Evolutionary conservation across 2,329 filamentous ascomycete genomes (phyloP), one percentile per base, ranked within the genome.

Genomic region (Colletotrichum lupini): DNA sequence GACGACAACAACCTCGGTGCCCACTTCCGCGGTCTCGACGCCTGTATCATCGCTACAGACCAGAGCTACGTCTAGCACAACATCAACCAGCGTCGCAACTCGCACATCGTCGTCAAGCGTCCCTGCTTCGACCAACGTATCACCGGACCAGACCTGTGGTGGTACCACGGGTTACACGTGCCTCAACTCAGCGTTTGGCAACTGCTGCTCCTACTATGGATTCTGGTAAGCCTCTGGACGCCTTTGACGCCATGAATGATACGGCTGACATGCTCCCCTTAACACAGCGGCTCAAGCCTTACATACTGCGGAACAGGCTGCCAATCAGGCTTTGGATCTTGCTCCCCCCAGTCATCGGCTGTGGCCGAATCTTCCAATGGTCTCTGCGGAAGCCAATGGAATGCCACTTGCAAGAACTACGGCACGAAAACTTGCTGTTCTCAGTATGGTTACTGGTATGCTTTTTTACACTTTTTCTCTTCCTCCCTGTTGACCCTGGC

Each of bases 121-220:
- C 5, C 62, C 73, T 53, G 37, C 37, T 19, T 58, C 71, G 11
- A 65, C 77, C 5, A 67, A 65, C 7, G 77, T 81, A 4, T 82
- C 82, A 5, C 80, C 79, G 8, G 78, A 84, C 74, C 81, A 83
- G 67, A 77, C 67, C 46, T 85, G 84, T 66, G 84, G 83, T 49
- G 81, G 80, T 56, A 67, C 74, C 26, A 79, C 74, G 11, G 80
- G 78, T 7, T 82, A 82, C 65, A 82, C 80, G 8, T 86, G 84
- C 68, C 76, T 80, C 59, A 80, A 79, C 26, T 83, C 82, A 0
- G 64, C 35, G 16, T 82, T 80, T 61, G 83, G 83, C 6, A 78
- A 79, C 75, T 85, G 84, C 76, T 86, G 84, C 70, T 85, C 83
- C 3, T 78, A 76, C 68, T 82, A 81, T 66, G 83, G 83, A n/a